Base-by-base conservation (phyloP, 192 early-diverging fungal genomes). In the Podila minutissima region DNA sequence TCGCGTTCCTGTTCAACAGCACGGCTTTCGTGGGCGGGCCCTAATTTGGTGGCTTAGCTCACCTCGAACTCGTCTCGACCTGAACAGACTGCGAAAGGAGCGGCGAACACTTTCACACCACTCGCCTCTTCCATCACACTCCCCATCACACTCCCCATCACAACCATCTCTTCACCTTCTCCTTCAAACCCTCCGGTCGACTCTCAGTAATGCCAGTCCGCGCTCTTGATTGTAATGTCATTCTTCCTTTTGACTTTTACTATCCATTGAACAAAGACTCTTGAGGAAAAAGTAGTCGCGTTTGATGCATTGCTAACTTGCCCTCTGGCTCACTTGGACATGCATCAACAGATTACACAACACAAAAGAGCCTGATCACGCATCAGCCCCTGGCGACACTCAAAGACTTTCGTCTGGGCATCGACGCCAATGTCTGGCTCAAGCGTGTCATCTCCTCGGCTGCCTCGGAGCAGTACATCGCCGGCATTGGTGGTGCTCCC, bases 351-450 rank as follows among this genome's bases (percentile, higher is more conserved):
- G 77, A 67, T 62, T 81, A 69, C 62, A 67, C 48, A 33, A 73
- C 37, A 35, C 70, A 81, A 66, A 81, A 73, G 50, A 65, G 58
- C 48, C 69, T 72, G 69, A 65, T 66, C 50, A 67, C 51, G 32
- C 37, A 33, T n/a, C 66, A 69, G 32, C 71, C 91, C 28, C 76
- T 94, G 17, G 72, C 87, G 31, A 75, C 82, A 31, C 86, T 94
- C 37, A 84, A 87, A 51, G 92, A 89, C 46, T 90, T 89, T 33
- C 86, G 93, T 31, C 83, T 95, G 59, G 94, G 94, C 48, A 92
- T 95, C 57, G 94, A 95, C 66, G 94, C 92, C 71, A 89, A 90
- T 77, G 85, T 91, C 81, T 95, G 94, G 94, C 84, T 95, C 48
- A 88, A 92, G 59, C 90, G 89, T 72, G 66, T 95, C 50, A 62